phyloP scores from a whole-genome alignment of 2,329 filamentous ascomycete genomes.

The Fusarium torreyae region DNA sequence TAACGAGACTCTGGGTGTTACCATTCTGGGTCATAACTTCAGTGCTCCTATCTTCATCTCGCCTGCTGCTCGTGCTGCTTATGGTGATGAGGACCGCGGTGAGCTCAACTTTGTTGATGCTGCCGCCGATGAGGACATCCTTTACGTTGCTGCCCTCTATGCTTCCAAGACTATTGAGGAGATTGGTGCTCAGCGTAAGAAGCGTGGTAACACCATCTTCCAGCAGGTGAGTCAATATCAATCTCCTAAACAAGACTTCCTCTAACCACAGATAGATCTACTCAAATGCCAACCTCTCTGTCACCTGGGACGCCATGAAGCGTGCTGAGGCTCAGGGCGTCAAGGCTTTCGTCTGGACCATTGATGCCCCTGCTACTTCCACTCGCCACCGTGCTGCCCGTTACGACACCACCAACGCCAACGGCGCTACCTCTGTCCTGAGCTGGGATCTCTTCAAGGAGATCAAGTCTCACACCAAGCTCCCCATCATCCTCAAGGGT shows the following conservation, averaged over 20 bases:
- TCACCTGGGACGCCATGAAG: slow-evolving; percentile 53
- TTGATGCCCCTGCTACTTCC: slow-evolving; percentile 50
- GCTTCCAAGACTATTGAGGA: slow-evolving; percentile 55
- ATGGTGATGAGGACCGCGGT: slow-evolving; percentile 58
- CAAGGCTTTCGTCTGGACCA: slow-evolving; percentile 58
- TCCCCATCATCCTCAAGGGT: slow-evolving; percentile 58
- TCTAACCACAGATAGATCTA: slow-evolving; percentile 44
- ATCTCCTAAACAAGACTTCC: fast-evolving
- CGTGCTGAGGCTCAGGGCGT: slow-evolving; percentile 54
- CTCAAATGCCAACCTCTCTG: slow-evolving; percentile 53
- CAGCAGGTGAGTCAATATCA: slow-evolving; percentile 48
- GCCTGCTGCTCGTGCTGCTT: slow-evolving; percentile 61
- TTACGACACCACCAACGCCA: slow-evolving; percentile 49
- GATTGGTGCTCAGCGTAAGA: slow-evolving; percentile 49
- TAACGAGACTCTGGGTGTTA: slow-evolving; percentile 57
- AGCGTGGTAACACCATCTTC: slow-evolving; percentile 51
- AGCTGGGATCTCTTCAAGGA: slow-evolving; percentile 49
- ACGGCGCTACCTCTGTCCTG: slow-evolving; percentile 43
- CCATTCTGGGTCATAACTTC: slow-evolving; percentile 64
- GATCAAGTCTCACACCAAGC: slow-evolving; percentile 53
- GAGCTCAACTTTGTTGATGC: slow-evolving; percentile 65
- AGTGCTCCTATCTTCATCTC: slow-evolving; percentile 66
- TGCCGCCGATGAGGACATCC: slow-evolving; percentile 61
- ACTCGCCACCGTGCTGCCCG: slow-evolving; percentile 48
- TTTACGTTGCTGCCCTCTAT: slow-evolving; percentile 60